Evolutionary conservation across 441 rosid species (phyloP).

Genomic region (Croton setiger): DNA sequence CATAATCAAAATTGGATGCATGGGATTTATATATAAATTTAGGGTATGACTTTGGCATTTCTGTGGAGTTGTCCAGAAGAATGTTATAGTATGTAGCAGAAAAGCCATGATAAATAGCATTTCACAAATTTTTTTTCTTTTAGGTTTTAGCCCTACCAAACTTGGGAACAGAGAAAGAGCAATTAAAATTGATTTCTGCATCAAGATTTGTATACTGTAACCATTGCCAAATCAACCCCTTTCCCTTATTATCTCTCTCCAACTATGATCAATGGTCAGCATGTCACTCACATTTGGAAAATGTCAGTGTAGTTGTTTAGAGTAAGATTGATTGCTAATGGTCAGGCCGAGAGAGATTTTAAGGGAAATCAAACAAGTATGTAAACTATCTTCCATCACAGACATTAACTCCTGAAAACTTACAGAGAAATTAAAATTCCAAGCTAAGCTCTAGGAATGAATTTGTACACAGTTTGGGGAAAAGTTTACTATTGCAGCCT

Average conservation of each 20-base stretch:
- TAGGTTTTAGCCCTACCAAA: too few species aligned
- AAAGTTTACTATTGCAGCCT: background rate
- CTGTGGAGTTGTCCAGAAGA: background rate
- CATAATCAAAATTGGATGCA: background rate
- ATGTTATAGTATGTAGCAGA: background rate
- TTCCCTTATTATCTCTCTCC: background rate
- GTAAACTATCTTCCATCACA: background rate
- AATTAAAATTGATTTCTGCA: background rate
- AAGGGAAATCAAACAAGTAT: background rate
- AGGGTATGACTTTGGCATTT: background rate
- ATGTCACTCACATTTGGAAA: background rate
- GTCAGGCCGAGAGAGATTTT: too few species aligned
- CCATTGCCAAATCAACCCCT: background rate
- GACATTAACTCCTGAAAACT: background rate
- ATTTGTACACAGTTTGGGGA: background rate
- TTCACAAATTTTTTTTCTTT: too few species aligned
- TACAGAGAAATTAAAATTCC: background rate
- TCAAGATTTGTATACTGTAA: too few species aligned
- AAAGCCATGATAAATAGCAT: background rate
- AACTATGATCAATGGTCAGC: background rate
- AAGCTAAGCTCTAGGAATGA: background rate
- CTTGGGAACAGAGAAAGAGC: background rate
- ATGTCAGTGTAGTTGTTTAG: background rate
- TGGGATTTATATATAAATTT: background rate
- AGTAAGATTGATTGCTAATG: background rate